phyloP scores from a whole-genome alignment of 2,329 filamentous ascomycete species.

The Colletotrichum musae region DNA sequence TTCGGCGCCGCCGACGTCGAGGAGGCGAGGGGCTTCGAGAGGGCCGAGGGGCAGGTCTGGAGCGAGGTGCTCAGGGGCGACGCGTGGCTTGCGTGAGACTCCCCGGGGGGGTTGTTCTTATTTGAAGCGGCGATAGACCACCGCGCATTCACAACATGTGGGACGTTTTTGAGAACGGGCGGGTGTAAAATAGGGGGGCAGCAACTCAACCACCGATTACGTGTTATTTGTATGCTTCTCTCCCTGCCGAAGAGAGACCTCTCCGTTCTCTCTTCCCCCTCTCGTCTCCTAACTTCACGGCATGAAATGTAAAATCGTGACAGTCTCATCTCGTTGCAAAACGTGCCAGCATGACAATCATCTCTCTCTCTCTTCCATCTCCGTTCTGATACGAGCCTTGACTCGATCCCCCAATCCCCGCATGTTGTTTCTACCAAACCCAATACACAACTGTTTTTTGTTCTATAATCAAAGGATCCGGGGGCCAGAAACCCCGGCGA shows the following conservation, averaged over 20 bases:
- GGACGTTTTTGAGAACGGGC: neutral
- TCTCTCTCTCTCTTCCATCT: neutral
- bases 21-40: conserved; percentile 61
- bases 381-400: neutral
- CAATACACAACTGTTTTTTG: too few species aligned
- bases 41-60: conserved; percentile 63
- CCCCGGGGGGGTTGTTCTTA: too few species aligned
- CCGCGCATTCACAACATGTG: neutral
- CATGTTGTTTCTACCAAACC: too few species aligned
- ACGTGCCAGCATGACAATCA: conserved; percentile 15
- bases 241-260: too few species aligned
- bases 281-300: neutral
- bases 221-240: too few species aligned
- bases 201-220: too few species aligned
- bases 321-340: conserved; percentile 23
- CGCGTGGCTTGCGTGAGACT: conserved; percentile 55
- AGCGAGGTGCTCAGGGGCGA: conserved; percentile 56
- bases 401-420: too few species aligned
- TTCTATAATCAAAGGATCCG: too few species aligned
- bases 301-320: conserved; percentile 15
- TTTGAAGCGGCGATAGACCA: too few species aligned
- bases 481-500: too few species aligned
- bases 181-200: too few species aligned
- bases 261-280: neutral
- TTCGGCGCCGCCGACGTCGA: conserved; percentile 68